Percentiles rank a stretch among this genome's conserved stretches.
These are phyloP conservation scores for Aspergillus cavernicola DNA, from an alignment of 495 filamentous ascomycete species.

Conservation along the genomic window DNA sequence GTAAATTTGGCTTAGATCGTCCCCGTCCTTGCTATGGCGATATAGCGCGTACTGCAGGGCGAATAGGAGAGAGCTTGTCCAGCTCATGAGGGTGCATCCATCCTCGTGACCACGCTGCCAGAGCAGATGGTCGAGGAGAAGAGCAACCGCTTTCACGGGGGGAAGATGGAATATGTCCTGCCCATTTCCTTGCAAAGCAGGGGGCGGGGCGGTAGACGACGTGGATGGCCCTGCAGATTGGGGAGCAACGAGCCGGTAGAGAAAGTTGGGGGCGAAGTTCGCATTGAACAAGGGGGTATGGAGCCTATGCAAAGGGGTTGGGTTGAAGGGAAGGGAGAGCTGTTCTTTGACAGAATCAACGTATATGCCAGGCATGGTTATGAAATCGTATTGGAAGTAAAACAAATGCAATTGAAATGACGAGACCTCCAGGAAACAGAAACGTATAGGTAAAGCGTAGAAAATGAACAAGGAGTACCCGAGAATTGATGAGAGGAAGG, in stretches of 20 bases:
- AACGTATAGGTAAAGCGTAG: too few relatives aligned
- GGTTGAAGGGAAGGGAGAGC: neutral
- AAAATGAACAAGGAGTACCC: too few relatives aligned
- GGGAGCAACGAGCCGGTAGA: slow-evolving; percentile 7
- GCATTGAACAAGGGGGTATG: neutral
- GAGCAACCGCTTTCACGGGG: neutral
- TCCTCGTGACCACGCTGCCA: slow-evolving; percentile 16
- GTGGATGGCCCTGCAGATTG: neutral
- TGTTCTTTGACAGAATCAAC: neutral
- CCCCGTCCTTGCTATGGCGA: slow-evolving; percentile 8
- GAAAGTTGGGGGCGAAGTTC: slow-evolving; percentile 1
- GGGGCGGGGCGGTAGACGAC: neutral
- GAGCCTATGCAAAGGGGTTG: neutral
- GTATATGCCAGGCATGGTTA: slow-evolving; percentile 3
- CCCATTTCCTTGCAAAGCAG: neutral
- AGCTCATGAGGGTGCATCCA: slow-evolving; percentile 31
- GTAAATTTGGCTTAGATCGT: slow-evolving; percentile 21
- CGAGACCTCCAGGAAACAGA: neutral
- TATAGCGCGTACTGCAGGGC: slow-evolving; percentile 34
- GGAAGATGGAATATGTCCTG: slow-evolving; percentile 8
- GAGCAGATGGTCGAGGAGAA: slow-evolving; percentile 25
- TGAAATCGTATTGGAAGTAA: neutral
- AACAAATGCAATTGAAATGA: neutral
- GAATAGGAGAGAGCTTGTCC: slow-evolving; percentile 36
- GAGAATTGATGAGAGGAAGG: too few relatives aligned